Base-by-base conservation (phyloP, 2,329 filamentous ascomycete genomes). In the Colletotrichum theobromicola region DNA sequence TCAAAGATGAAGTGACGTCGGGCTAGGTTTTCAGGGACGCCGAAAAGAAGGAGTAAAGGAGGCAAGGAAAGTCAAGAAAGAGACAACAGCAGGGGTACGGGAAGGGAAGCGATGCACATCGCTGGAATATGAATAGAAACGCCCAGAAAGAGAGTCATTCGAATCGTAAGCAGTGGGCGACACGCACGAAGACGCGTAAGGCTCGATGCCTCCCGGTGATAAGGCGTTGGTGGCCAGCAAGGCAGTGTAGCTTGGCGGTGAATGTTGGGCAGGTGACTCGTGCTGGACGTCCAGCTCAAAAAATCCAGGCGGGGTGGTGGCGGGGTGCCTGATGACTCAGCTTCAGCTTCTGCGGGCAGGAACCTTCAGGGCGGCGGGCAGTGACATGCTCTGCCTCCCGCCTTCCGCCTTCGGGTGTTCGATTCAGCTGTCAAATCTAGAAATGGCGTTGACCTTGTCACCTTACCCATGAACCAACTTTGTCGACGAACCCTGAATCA, bases 141-240 rank as follows among this genome's bases (percentile, higher is more conserved):
- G 34, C 4, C 10, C 28, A 66, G 69, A 67, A 34, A 30, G 12
- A 24, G 32, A 37, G 46, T 50, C 18, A 53, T 50, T 75, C 63
- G 35, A 55, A 75, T 75, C 35, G 63, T 60, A 58, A 58, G 69
- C 62, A 37, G 57, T 67, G 32, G 34, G 15, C 26, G 62, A 72
- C 72, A 75, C 72, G 72, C 62, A 75, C 63, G 18, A 57, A 67
- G 63, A 72, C 72, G 69, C 72, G 72, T 75, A 75, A 72, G 72
- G 18, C 46, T 67, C 21, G 72, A 67, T 63, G 72, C 55, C 72
- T 75, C 63, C n/a, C 21, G 62, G 55, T 53, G 61, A 66, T 57
- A 61, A 65, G 50, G n/a, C 21, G 66, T 60, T 53, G 55, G 18
- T 50, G 16, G n/a, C 26, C n/a, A 18, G 15, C 42, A 46, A 21